phyloP scores from a whole-genome alignment of 1,139 yeast species.

The Nakaseomyces delphensis region DNA sequence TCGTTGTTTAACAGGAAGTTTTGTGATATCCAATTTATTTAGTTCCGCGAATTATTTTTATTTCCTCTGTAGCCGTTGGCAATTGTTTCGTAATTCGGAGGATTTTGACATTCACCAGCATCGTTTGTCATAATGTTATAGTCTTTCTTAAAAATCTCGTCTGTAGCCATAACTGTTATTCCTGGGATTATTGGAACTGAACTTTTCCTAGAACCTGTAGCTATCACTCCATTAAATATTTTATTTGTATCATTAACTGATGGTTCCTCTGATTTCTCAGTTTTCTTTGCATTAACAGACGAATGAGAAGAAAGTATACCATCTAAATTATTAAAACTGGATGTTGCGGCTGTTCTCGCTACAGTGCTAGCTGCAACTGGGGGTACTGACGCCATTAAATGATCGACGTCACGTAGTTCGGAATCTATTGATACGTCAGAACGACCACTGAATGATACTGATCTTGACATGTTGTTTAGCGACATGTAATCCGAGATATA shows the following conservation, averaged over 20 bases:
- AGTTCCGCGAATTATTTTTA: no score
- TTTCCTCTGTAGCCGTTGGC: neutral
- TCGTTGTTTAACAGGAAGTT: no score
- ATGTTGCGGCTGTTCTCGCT: neutral
- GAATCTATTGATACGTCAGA: conserved; percentile 1
- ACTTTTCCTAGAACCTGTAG: neutral
- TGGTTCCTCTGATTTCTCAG: neutral
- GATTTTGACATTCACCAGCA: neutral
- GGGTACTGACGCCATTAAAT: conserved; percentile 8
- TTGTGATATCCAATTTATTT: no score
- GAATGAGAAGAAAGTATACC: conserved; percentile 5
- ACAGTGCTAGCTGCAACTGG: conserved; percentile 13
- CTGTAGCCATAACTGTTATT: conserved; percentile 1
- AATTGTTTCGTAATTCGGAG: conserved; percentile 3
- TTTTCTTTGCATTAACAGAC: neutral
- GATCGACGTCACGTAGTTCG: conserved; percentile 2
- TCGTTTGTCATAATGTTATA: neutral
- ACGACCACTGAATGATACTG: conserved; percentile 12
- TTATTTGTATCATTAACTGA: neutral
- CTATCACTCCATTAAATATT: neutral
- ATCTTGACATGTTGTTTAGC: conserved; percentile 25
- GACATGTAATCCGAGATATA: conserved; percentile 19
- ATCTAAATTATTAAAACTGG: conserved; percentile 5
- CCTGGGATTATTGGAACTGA: neutral
- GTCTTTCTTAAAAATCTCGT: conserved; percentile 4